phyloP scores from a whole-genome alignment of 441 rosid genomes.

The Pelargonium fulgidum region DNA sequence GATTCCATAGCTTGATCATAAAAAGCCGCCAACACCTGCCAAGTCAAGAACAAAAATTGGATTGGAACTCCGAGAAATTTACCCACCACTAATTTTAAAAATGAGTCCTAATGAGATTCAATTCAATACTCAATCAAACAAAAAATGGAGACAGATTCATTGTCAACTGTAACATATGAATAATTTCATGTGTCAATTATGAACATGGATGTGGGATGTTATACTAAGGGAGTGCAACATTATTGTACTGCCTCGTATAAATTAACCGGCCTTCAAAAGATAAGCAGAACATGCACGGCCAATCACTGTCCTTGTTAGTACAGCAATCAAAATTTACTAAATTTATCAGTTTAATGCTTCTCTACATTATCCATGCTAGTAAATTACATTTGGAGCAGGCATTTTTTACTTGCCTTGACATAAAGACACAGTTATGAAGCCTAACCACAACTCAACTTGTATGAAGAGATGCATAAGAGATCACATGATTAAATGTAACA shows the following conservation, averaged over 20 bases:
- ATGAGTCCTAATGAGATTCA: background rate
- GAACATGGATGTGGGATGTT: too few relatives aligned
- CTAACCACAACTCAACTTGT: background rate
- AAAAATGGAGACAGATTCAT: too few relatives aligned
- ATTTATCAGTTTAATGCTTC: background rate
- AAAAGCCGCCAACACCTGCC: conserved; percentile 95
- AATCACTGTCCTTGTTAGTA: background rate
- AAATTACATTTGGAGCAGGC: background rate
- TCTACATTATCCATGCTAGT: background rate
- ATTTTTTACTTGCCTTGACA: background rate
- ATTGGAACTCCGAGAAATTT: background rate
- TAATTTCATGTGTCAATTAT: too few relatives aligned
- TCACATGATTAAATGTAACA: too few relatives aligned
- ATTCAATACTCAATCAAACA: too few relatives aligned
- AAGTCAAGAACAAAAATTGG: conserved; percentile 7
- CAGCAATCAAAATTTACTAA: background rate
- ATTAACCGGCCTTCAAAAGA: too few relatives aligned
- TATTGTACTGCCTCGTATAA: too few relatives aligned
- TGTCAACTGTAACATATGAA: too few relatives aligned
- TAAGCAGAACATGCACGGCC: too few relatives aligned
- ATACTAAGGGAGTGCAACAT: too few relatives aligned
- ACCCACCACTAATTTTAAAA: background rate
- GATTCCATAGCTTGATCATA: conserved; percentile 96
- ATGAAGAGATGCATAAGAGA: background rate
- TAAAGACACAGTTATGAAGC: background rate